Conservation (phyloP, 139 green algal genomes). For the Asterochloris sp. region DNA sequence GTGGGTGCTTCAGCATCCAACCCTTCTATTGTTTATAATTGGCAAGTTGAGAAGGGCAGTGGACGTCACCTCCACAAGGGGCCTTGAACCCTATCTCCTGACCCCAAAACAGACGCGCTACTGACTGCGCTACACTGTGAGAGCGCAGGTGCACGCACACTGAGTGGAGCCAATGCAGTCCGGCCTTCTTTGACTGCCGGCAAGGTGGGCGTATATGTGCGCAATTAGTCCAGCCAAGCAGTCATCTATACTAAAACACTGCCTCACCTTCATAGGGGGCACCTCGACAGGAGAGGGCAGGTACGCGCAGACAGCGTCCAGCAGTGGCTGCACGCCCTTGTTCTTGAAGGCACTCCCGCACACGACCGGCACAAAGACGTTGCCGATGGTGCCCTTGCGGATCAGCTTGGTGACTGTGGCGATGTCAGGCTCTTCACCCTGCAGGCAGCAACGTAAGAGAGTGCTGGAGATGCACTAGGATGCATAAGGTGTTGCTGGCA, state of each 20-base stretch:
- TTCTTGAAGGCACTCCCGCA: conserved; percentile 99
- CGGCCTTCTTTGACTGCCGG: no score
- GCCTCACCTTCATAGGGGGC: conserved; percentile 38
- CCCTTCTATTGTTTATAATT: no score
- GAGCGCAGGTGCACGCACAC: no score
- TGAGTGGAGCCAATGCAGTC: no score
- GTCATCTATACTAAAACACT: neutral
- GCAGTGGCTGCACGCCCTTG: conserved; percentile 98
- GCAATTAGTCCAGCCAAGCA: neutral
- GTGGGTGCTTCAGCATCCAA: no score
- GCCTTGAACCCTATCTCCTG: no score
- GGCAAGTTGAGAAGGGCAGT: no score
- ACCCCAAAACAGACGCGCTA: no score
- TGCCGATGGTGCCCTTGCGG: conserved; percentile 85
- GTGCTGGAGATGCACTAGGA: neutral
- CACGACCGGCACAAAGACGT: conserved; percentile 87
- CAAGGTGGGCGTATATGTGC: neutral
- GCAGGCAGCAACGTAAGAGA: neutral
- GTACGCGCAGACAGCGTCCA: conserved; percentile 90
- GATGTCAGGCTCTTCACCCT: conserved; percentile 83
- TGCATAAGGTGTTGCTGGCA: no score
- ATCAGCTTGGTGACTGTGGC: conserved; percentile 83
- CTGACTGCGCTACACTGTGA: no score
- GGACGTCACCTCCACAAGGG: no score
- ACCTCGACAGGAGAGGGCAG: conserved; percentile 92